Evolutionary conservation across 495 filamentous ascomycete species (phyloP), one percentile per base, ranked within the genome.

Genomic region (Aspergillus diversus): DNA sequence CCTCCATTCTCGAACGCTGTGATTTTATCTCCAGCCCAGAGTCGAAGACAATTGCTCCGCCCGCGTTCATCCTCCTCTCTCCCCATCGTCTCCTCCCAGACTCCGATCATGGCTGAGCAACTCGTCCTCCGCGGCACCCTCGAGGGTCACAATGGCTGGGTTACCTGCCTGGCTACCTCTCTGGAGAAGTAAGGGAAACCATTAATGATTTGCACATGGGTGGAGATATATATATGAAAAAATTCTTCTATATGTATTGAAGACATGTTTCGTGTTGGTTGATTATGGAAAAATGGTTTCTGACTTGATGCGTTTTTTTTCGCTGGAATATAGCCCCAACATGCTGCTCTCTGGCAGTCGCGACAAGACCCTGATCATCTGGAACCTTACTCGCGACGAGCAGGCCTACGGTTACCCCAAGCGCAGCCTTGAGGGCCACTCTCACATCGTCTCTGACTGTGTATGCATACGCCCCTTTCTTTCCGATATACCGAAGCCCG

Each of bases 401-500:
- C 87, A 89, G 78, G 87, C 89, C 72, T 98, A 97, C 84, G 95
- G 95, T 71, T 96, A 97, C 88, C 95, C 95, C 75, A 98, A 98
- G 88, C 90, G 95, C 80, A 92, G 90, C 74, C 92, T 99, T 63
- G 89, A 97, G 84, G 95, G 95, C 75, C 95, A 99, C 87, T 96
- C 92, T 68, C 95, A 99, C 89, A 98, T 99, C 80, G 95, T 99
- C 79, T 99, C 95, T 76, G 95, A 99, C 89, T 99, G 95, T 84
- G 95, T 98, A 95, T 72, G 92, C 85, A 69, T 64, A 55, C 59
- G 35, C 31, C 53, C 57, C 57, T 62, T 55, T 57, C 47, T 57
- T 63, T 56, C 34, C 57, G 49, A 61, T 27, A 43, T 54, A 9
- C 35, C 55, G 59, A 63, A 53, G 27, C 53, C 35, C 32, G 35